Percentiles rank a stretch among this genome's conserved stretches.
Evolutionary conservation across 768 basidiomycete species (phyloP).

Genomic region (Phlegmacium glaucopus): DNA sequence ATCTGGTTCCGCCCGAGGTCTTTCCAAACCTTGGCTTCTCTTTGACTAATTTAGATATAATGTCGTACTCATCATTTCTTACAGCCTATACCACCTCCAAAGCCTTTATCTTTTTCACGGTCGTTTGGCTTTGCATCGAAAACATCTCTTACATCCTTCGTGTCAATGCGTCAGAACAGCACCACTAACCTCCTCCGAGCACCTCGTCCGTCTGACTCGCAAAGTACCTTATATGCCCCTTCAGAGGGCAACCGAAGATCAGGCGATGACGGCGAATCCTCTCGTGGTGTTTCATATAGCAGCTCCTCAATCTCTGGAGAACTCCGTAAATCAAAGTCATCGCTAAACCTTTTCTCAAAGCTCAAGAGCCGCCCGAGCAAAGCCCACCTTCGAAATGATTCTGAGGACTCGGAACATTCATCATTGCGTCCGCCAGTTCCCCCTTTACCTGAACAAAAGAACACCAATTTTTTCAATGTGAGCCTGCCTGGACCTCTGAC

Average conservation of each 20-base stretch:
- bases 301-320: constrained; percentile 29
- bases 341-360: constrained; percentile 35
- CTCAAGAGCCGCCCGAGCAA: constrained; percentile 39
- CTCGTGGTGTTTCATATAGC: constrained; percentile 20
- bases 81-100: constrained; percentile 45
- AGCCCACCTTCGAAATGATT: constrained; percentile 31
- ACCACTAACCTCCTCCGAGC: constrained; percentile 26
- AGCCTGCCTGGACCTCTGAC: constrained; percentile 12
- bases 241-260: constrained; percentile 27
- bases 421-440: constrained; percentile 33
- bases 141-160: constrained; percentile 39
- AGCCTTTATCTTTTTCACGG: constrained; percentile 23
- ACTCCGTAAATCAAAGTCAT: constrained; percentile 47
- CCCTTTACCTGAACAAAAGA: constrained; percentile 24
- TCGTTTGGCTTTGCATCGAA: constrained; percentile 38
- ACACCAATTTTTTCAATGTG: background rate
- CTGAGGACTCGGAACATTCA: constrained; percentile 33
- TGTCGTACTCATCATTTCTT: background rate
- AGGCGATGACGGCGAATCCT: constrained; percentile 26
- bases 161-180: constrained; percentile 29
- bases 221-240: constrained; percentile 28
- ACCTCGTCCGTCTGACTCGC: constrained; percentile 34
- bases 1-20: background rate
- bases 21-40: background rate
- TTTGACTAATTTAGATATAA: background rate